A percentile compares a stretch with the other conserved stretches of the same genome.
Conservation (phyloP, 106 monocot genomes). For the Narthecium ossifragum region DNA sequence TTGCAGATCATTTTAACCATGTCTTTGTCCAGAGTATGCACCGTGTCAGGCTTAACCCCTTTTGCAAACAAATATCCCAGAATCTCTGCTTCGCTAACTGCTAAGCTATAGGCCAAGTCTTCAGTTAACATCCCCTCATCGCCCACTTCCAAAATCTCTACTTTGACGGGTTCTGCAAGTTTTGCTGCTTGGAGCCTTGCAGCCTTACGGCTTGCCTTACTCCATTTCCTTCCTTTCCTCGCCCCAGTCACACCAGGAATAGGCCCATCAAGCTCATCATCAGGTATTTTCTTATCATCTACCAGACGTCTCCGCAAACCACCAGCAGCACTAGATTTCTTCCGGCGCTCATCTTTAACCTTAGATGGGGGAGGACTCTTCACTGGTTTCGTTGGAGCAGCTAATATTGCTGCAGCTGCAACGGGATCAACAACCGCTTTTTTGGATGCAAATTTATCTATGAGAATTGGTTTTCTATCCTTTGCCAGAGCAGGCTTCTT, state of each 20-base stretch:
- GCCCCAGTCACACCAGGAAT: conserved; percentile 50
- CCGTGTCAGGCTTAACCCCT: conserved; percentile 61
- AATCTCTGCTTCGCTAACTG: conserved; percentile 66
- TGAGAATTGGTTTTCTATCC: conserved; percentile 71
- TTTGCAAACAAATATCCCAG: conserved; percentile 54
- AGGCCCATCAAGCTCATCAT: conserved; percentile 50
- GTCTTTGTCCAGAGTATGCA: conserved; percentile 62
- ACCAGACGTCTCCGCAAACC: conserved; percentile 50
- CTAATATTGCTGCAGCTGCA: conserved; percentile 41
- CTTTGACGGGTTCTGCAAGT: conserved; percentile 75
- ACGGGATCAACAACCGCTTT: conserved; percentile 57
- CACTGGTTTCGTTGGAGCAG: conserved; percentile 54
- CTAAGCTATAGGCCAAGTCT: conserved; percentile 72
- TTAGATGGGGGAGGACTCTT: conserved; percentile 46
- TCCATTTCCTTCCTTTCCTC: conserved; percentile 81
- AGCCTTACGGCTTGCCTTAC: conserved; percentile 73
- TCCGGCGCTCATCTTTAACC: conserved; percentile 62
- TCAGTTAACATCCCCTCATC: conserved; percentile 82
- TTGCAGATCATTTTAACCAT: conserved; percentile 97
- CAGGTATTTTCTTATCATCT: conserved; percentile 27
- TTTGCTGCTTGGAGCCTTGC: conserved; percentile 67
- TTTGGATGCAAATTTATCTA: conserved; percentile 78
- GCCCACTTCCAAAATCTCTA: conserved; percentile 91
- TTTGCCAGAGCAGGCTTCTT: conserved; percentile 22
- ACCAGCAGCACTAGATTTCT: conserved; percentile 33